phyloP scores from a whole-genome alignment of 768 basidiomycete species.

The Pisolithus tinctorius region DNA sequence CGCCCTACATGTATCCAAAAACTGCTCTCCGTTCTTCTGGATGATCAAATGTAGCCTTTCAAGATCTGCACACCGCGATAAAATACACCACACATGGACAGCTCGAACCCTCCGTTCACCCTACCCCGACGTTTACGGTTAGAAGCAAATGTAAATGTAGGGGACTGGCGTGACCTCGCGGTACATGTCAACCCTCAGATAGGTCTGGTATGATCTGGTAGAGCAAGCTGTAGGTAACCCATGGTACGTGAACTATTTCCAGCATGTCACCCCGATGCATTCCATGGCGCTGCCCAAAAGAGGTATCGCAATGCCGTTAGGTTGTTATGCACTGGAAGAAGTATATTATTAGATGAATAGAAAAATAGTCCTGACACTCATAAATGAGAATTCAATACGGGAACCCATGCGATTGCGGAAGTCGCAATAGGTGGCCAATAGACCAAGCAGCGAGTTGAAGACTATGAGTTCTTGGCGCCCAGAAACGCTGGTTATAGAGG shows the following conservation, averaged over 20 bases:
- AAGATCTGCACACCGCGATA: conserved; percentile 4
- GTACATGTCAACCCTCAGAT: not conserved
- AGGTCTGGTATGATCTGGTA: not conserved
- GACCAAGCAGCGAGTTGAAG: too few species aligned
- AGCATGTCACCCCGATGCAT: not conserved
- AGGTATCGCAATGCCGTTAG: not conserved
- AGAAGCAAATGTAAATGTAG: not conserved
- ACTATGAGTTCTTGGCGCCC: too few species aligned
- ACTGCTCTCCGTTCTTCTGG: conserved; percentile 6
- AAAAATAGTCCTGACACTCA: too few species aligned
- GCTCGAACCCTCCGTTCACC: conserved; percentile 2
- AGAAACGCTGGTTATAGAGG: too few species aligned
- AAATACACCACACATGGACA: not conserved
- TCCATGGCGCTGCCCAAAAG: not conserved
- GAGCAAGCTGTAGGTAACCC: not conserved
- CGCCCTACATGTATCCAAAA: conserved; percentile 4
- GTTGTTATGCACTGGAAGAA: not conserved
- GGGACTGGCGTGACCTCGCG: not conserved
- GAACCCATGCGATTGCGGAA: too few species aligned
- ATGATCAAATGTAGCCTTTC: conserved; percentile 6
- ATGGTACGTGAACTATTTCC: not conserved
- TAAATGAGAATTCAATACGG: too few species aligned
- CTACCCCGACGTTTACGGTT: not conserved
- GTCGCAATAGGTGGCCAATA: too few species aligned
- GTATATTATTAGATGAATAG: not conserved